Evolutionary conservation across 352 stramenopile species (phyloP).

Genomic region (Globisporangium ultimum): DNA sequence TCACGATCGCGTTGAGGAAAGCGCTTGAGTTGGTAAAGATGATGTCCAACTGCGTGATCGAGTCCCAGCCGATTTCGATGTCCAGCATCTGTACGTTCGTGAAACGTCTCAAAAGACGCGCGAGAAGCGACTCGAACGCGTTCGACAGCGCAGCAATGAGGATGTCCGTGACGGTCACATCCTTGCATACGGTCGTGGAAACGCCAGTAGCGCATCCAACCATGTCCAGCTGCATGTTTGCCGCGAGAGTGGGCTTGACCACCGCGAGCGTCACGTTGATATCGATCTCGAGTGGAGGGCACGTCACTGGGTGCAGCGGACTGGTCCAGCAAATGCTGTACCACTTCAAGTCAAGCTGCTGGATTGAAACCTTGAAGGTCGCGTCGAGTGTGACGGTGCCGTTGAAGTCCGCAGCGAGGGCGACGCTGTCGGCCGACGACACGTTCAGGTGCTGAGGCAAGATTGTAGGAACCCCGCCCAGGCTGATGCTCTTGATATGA

Average conservation of each 20-base stretch:
- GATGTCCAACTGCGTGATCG: slow-evolving; percentile 50
- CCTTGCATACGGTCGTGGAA: slow-evolving; percentile 39
- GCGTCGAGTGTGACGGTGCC: slow-evolving; percentile 31
- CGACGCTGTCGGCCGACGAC: slow-evolving; percentile 29
- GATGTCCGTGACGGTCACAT: slow-evolving; percentile 43
- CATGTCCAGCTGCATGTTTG: slow-evolving; percentile 34
- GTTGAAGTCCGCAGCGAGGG: slow-evolving; percentile 42
- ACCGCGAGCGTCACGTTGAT: slow-evolving; percentile 38
- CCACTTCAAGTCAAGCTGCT: slow-evolving; percentile 58
- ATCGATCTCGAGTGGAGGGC: slow-evolving; percentile 29
- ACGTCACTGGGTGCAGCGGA: slow-evolving; percentile 43
- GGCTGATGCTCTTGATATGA: slow-evolving; percentile 42
- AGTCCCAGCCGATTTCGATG: slow-evolving; percentile 36
- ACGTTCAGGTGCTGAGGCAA: slow-evolving; percentile 48
- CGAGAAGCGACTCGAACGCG: slow-evolving; percentile 31
- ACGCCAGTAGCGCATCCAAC: slow-evolving; percentile 28
- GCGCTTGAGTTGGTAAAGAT: slow-evolving; percentile 35
- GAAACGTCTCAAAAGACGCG: slow-evolving; percentile 30
- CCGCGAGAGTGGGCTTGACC: slow-evolving; percentile 26
- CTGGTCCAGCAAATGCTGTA: slow-evolving; percentile 62
- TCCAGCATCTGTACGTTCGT: slow-evolving; percentile 29
- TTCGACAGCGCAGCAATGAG: slow-evolving; percentile 25
- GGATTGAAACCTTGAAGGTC: slow-evolving; percentile 40
- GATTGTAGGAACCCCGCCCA: slow-evolving; percentile 40
- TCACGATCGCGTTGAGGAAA: slow-evolving; percentile 42